These are phyloP conservation scores for Rhizophora apiculata DNA, from an alignment of 345 rosid genomes.

Conservation along the genomic window DNA sequence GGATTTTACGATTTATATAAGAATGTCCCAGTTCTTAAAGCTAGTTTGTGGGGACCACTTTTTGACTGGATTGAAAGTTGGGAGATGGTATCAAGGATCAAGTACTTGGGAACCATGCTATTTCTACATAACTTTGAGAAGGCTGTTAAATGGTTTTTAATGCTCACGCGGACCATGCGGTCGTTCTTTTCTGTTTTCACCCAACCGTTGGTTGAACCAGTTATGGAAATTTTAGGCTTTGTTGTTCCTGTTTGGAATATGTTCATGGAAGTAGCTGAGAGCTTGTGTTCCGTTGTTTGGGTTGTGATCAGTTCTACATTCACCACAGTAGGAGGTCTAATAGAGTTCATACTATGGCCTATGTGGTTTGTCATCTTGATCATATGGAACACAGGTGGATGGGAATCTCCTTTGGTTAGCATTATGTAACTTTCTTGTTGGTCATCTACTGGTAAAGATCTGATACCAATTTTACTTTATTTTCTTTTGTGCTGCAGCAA, in stretches of 20 bases:
- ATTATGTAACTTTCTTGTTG: constrained; percentile 4
- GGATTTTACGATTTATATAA: constrained; percentile 96
- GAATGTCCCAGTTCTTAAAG: constrained; percentile 94
- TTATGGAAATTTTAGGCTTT: constrained; percentile 38
- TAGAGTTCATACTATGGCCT: constrained; percentile 56
- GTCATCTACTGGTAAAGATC: constrained; percentile 2
- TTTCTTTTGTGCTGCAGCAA: constrained; percentile 43
- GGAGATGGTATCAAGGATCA: constrained; percentile 95
- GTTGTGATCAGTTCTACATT: constrained; percentile 44
- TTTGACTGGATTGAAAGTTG: constrained; percentile 94
- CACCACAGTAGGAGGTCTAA: constrained; percentile 43
- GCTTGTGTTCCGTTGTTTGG: constrained; percentile 51
- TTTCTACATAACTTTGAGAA: constrained; percentile 89
- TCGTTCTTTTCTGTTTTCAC: constrained; percentile 60
- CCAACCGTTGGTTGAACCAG: constrained; percentile 57
- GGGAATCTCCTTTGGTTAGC: background rate
- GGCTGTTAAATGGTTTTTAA: constrained; percentile 67
- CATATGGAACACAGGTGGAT: constrained; percentile 65
- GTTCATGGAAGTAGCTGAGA: constrained; percentile 41
- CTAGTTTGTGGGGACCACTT: constrained; percentile 83
- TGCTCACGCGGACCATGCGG: constrained; percentile 44
- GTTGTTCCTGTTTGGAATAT: constrained; percentile 69
- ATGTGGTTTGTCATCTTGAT: constrained; percentile 47
- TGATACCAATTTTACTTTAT: constrained; percentile 3
- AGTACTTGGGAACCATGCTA: constrained; percentile 96